Evolutionary conservation across 2,329 filamentous ascomycete genomes (phyloP), one percentile per base, ranked within the genome.

Genomic region (Decorospora gaudefroyi): DNA sequence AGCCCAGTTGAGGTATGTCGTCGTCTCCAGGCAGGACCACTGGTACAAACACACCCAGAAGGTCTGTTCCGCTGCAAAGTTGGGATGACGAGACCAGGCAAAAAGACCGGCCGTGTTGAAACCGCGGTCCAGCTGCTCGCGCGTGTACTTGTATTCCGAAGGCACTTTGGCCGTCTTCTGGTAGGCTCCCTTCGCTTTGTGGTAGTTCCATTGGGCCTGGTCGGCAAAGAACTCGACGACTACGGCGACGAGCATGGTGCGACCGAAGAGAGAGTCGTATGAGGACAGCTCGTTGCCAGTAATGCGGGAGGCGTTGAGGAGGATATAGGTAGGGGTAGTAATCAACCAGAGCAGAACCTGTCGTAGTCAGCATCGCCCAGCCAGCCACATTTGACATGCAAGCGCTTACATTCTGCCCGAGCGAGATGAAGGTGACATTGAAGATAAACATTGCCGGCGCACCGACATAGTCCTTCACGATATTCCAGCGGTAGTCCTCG

Each of bases 401-500:
- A 11, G 10, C 4, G 59, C 73, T 58, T 62, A 79, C 76, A 47
- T 73, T 76, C 73, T 99, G 93, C 13, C 81, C 77, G 42, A 90
- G 80, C 2, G 88, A 87, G 61, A 97, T 96, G 76, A 97, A 97
- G n/a, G 82, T 74, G 44, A 92, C 74, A 70, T 97, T 95, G 71
- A 99, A 84, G 30, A 96, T 51, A 68, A 91, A 89, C 76, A 95
- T 95, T 16, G 84, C 67, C 26, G 78, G 75, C 1, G 76, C 74
- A 5, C 81, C 82, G 15, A 91, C 77, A 25, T 83, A 75, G 18
- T 79, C 75, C 65, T 85, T 85, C 38, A 97, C 75, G 42, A 91
- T 83, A 43, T 79, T 78, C 92, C 93, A 99, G 73, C 93, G 82
- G 70, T 99, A 99, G 71, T 99, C 93, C 72, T 99, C 92, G 11